Evolutionary conservation across 306 rosid genomes (phyloP), one percentile per base, ranked within the genome.

Genomic region (Fragaria iinumae): DNA sequence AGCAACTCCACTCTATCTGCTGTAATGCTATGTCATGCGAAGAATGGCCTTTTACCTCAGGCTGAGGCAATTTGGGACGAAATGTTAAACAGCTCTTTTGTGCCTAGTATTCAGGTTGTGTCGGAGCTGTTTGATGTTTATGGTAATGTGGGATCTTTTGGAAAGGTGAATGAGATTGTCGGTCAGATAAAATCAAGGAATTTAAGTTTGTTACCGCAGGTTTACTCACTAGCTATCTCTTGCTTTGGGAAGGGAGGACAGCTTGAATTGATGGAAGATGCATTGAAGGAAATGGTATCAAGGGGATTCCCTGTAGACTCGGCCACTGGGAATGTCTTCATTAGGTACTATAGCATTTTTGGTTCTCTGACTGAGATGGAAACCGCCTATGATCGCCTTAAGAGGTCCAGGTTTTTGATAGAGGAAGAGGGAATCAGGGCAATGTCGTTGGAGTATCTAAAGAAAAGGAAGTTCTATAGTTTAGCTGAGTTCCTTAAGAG

Each of bases 351-450:
- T 43, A 81, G 91, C 81, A 74, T 85, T 57, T 93, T 84, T 80
- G 97, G 97, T 82, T 83, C 92, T 67, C 80, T 90, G 82, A 76
- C 73, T 12, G 88, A 90, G 77, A 92, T 92, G 97, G 97, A 94
- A 79, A 83, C 82, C 29, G 87, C 90, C 8, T 95, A 90, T 77
- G 86, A 79, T 17, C 87, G 92, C 57, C 84, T 92, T 44, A 89
- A 88, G 74, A 79, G 85, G 74, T 89, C 96, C n/a, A 79, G 93
- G 66, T 57, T 86, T 91, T 74, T 86, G 18, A 80, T 92, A 68
- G 92, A 87, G 76, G 71, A 86, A 77, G 91, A 88, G 45, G 88
- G 83, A 6, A 88, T 92, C 62, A 80, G 89, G 60, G 94, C 97
- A 52, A 80, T 92, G 90, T 88, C 93, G 17, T 80, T 78, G 69